Base-by-base conservation (phyloP, 176 grass and related monocot species). In the Stipa capillata region DNA sequence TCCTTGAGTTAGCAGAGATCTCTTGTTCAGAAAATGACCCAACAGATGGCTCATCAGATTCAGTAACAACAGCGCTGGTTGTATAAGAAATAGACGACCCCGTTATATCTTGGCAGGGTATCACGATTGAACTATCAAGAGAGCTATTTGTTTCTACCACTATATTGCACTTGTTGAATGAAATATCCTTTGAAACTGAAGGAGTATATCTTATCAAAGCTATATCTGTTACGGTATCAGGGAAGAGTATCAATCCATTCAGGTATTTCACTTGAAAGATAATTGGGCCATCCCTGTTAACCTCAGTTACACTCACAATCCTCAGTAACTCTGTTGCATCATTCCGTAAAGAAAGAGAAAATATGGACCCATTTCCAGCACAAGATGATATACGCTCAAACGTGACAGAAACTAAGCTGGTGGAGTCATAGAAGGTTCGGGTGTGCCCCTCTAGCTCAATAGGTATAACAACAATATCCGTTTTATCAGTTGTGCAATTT, bases 291-390 rank as follows among this genome's bases (percentile, higher is more conserved):
- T 97, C 84, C 72, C 18, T 72, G 76, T 55, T 76, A 70, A 88
- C 88, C 81, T 81, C 90, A 72, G 59, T 71, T 74, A 97, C 72
- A 51, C 81, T 86, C 63, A 88, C 28, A 67, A 97, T 43, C 18
- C 51, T 90, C 61, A 93, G 65, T 48, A 85, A 87, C 66, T 84
- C 32, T 51, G 68, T 58, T 69, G 58, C 93, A 44, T 89, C 83
- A 71, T 97, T 97, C 28, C 64, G 87, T 84, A 93, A 87, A 78
- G 85, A 97, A 79, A 97, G 90, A 55, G 89, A 88, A 79, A 88
- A 86, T 70, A 90, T 79, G 10, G 87, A 85, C 39, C 79, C 85
- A 50, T 41, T 88, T 71, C 49, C 51, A 80, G 83, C 83, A 69
- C 87, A 94, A 54, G 89, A 82, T 20, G 53, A 76, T 66, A 87